phyloP scores from a whole-genome alignment of 1,284 basidiomycete genomes.

The Ceratobasidium sp. region DNA sequence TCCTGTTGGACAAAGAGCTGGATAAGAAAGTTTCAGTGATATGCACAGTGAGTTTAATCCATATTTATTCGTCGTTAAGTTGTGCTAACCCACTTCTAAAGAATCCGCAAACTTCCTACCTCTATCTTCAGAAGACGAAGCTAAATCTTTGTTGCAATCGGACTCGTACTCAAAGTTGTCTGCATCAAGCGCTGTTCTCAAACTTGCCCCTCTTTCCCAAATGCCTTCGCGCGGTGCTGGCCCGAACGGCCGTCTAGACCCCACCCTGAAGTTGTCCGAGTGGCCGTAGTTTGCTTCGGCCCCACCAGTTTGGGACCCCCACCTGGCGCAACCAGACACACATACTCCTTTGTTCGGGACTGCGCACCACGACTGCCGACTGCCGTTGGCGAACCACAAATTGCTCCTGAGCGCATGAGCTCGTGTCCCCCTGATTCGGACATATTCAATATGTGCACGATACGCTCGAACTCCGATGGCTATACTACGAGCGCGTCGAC shows the following conservation, averaged over 20 bases:
- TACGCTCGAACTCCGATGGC: constrained; percentile 44
- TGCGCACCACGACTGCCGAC: constrained; percentile 9
- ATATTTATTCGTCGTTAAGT: constrained; percentile 27
- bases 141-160: constrained; percentile 40
- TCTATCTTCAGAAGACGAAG: constrained; percentile 86
- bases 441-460: constrained; percentile 27
- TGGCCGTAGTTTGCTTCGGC: constrained; percentile 89
- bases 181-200: constrained; percentile 91
- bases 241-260: constrained; percentile 67
- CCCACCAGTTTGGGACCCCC: constrained; percentile 52
- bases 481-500: constrained; percentile 43
- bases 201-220: constrained; percentile 90
- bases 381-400: not conserved
- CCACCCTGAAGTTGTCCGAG: constrained; percentile 78
- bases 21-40: constrained; percentile 68
- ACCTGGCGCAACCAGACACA: constrained; percentile 12
- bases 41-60: constrained; percentile 80
- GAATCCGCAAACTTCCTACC: constrained; percentile 93
- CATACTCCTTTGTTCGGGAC: constrained; percentile 38
- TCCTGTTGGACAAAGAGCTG: constrained; percentile 90
- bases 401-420: constrained; percentile 14
- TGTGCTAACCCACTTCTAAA: constrained; percentile 54
- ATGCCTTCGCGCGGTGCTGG: constrained; percentile 77
- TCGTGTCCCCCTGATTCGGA: constrained; percentile 41
- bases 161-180: constrained; percentile 70